Conservation (phyloP, 768 basidiomycete genomes). For the Exidia glandulosa region DNA sequence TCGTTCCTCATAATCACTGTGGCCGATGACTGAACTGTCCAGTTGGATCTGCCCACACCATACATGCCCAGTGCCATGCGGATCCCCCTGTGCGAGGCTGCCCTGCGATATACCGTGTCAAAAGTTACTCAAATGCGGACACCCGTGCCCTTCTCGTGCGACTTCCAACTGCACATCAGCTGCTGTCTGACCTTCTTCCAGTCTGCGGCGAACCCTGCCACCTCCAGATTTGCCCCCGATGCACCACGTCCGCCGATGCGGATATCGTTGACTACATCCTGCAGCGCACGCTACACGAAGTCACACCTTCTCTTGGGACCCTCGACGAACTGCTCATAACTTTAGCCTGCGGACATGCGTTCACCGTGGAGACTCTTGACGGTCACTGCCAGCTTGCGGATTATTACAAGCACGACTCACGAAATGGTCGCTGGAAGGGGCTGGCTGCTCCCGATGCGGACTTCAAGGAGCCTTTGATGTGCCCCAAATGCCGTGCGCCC, state of each 20-base stretch:
- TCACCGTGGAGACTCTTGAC: constrained; percentile 64
- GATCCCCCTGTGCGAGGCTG: constrained; percentile 52
- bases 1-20: not conserved
- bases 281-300: constrained; percentile 37
- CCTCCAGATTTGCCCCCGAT: constrained; percentile 42
- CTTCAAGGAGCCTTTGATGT: constrained; percentile 36
- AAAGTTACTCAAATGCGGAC: constrained; percentile 43
- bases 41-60: constrained; percentile 43
- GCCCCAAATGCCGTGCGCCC: constrained; percentile 49
- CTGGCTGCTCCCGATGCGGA: constrained; percentile 30
- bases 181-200: constrained; percentile 14
- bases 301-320: constrained; percentile 27
- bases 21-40: not conserved
- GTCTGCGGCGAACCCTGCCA: constrained; percentile 60
- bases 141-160: constrained; percentile 56
- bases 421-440: constrained; percentile 34
- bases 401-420: constrained; percentile 33
- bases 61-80: constrained; percentile 51
- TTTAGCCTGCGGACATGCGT: constrained; percentile 48
- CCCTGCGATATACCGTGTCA: constrained; percentile 51
- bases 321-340: constrained; percentile 48
- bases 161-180: not conserved
- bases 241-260: constrained; percentile 29
- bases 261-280: constrained; percentile 51
- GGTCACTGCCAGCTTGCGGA: constrained; percentile 40